Base-by-base conservation (phyloP, 345 rosid genomes). In the Hirschfeldia incana region DNA sequence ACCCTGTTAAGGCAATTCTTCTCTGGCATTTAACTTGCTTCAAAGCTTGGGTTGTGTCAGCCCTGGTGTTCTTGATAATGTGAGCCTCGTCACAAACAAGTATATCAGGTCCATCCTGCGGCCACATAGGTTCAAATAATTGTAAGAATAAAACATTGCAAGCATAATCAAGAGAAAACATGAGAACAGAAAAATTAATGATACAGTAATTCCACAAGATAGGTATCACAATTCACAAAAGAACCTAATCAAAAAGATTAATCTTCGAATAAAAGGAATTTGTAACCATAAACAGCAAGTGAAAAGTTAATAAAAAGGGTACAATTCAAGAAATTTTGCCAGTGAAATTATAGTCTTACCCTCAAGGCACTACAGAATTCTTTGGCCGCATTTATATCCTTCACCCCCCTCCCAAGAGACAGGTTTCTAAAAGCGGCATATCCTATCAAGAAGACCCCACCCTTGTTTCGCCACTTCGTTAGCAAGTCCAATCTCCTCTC, bases 51-150 rank as follows among this genome's bases (percentile, higher is more conserved):
- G 99, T 96, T 82, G 99, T 93, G 83, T 89, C 97, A 76, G 99
- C 99, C 84, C 86, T 90, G 72, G 97, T 88, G 84, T 96, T 96
- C 90, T 96, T 96, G 81, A 96, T 96, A 74, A 86, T 88, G 84
- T 96, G 98, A 73, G 99, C 99, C 83, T 96, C 99, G 76, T 96
- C 99, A 79, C 99, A 96, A 79, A 96, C 97, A 82, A 96, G 98
- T 85, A 96, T 90, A 86, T 96, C 99, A 76, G 99, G 98, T 80
- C 95, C 98, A 84, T 93, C 95, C 99, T 96, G 85, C 82, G 42
- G 76, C 76, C 66, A 76, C 75, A 58, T 9, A 70, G 34, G 44
- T 57, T 57, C 17, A 74, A 29, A 42, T 4, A 65, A 69, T 71
- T 26, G 59, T 59, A 85, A 83, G 66, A 73, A 64, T 66, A 72